Conservation (phyloP, 495 filamentous ascomycete species). For the Neurospora sp. region DNA sequence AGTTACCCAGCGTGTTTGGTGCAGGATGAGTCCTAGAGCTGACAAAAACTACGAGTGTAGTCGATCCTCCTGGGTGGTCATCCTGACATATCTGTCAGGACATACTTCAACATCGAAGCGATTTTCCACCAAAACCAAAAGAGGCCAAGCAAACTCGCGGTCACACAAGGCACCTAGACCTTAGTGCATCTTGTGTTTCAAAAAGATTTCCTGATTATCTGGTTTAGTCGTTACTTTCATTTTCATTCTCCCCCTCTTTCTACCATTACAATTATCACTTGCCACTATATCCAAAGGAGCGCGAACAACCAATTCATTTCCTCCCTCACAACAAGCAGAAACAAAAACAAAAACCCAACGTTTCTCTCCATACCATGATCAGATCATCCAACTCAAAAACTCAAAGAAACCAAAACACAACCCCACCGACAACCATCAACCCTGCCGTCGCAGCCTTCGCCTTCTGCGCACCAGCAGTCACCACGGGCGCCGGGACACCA, state of each 20-base stretch:
- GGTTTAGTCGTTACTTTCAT: neutral
- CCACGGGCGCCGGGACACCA: neutral
- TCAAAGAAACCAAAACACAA: constrained; percentile 5
- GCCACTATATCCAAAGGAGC: neutral
- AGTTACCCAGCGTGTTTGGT: neutral
- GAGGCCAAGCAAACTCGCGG: neutral
- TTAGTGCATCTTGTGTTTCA: neutral
- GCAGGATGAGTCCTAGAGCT: neutral
- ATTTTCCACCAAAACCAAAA: neutral
- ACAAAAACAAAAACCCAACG: neutral
- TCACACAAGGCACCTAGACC: neutral
- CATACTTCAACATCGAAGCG: neutral
- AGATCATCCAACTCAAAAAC: neutral
- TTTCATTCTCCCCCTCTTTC: neutral
- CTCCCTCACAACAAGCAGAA: neutral
- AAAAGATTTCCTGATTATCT: neutral
- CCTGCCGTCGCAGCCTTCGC: constrained; percentile 5
- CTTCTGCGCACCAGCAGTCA: neutral
- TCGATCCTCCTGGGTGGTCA: neutral
- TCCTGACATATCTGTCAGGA: neutral
- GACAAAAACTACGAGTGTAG: neutral
- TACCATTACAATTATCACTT: neutral
- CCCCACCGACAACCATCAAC: constrained; percentile 4
- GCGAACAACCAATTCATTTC: neutral
- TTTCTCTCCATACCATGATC: neutral